phyloP scores from a whole-genome alignment of 2,329 filamentous ascomycete species.

The Pezicula carpinea region DNA sequence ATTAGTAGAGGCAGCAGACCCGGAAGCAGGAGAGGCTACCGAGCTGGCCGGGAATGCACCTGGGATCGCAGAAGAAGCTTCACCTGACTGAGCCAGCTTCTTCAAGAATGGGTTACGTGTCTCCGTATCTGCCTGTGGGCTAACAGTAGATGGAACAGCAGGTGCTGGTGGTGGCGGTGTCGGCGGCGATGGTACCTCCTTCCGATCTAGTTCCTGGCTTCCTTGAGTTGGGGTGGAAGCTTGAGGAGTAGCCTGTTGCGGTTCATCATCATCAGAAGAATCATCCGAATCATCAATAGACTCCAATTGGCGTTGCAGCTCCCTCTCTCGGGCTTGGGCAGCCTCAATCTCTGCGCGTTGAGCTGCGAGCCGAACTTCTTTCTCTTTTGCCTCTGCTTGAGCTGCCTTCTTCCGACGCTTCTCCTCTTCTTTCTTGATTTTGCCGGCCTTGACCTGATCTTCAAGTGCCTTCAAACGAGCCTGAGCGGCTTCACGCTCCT shows the following conservation, averaged over 20 bases:
- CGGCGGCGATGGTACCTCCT: slow-evolving; percentile 47
- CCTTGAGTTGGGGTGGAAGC: slow-evolving; percentile 53
- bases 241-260: slow-evolving; percentile 62
- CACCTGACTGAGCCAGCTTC: slow-evolving; percentile 68
- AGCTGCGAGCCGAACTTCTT: slow-evolving; percentile 77
- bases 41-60: slow-evolving; percentile 30
- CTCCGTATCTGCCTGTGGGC: slow-evolving; percentile 60
- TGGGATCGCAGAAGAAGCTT: slow-evolving; percentile 16
- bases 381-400: slow-evolving; percentile 79
- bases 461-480: slow-evolving; percentile 84
- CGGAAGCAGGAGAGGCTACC: slow-evolving; percentile 36
- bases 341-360: slow-evolving; percentile 90
- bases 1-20: slow-evolving; percentile 72
- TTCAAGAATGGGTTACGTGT: slow-evolving; percentile 95
- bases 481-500: slow-evolving; percentile 75
- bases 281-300: slow-evolving; percentile 67
- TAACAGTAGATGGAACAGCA: slow-evolving; percentile 44
- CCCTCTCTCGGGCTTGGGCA: slow-evolving; percentile 82
- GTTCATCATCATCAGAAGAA: slow-evolving; percentile 74
- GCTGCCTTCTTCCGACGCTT: slow-evolving; percentile 89
- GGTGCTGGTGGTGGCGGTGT: slow-evolving; percentile 50
- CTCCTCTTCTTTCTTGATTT: slow-evolving; percentile 94
- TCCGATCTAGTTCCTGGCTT: slow-evolving; percentile 50
- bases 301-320: slow-evolving; percentile 83
- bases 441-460: slow-evolving; percentile 88